Evolutionary conservation across 306 rosid genomes (phyloP).

Genomic region (Nissolia schottii): DNA sequence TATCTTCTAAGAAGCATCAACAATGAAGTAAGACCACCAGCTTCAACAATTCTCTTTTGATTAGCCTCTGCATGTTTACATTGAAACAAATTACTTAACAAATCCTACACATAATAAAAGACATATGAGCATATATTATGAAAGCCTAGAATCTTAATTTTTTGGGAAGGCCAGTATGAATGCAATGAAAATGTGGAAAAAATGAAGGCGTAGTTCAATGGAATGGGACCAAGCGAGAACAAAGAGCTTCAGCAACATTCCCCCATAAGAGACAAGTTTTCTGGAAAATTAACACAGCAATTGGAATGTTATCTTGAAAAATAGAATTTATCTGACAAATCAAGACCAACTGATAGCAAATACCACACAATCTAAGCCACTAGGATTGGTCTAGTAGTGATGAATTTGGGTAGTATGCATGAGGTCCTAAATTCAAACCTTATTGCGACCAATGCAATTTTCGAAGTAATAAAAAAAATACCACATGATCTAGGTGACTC

Average conservation of each 20-base stretch:
- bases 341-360: background rate
- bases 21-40: slow-evolving; percentile 95
- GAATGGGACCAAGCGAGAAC: background rate
- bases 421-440: no score
- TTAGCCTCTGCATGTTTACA: slow-evolving; percentile 71
- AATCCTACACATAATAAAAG: background rate
- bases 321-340: background rate
- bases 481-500: background rate
- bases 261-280: background rate
- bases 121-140: background rate
- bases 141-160: background rate
- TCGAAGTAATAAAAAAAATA: no score
- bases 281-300: background rate
- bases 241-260: slow-evolving; percentile 7
- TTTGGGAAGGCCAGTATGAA: background rate
- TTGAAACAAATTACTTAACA: slow-evolving; percentile 25
- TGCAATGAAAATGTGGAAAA: background rate
- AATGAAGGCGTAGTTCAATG: background rate
- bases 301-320: background rate
- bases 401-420: no score
- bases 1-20: slow-evolving; percentile 94
- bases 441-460: no score
- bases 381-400: no score
- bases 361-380: background rate
- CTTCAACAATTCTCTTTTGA: slow-evolving; percentile 88